Percentiles rank a stretch among this genome's conserved stretches.
These are phyloP conservation scores for Solanum hybrid DNA, from an alignment of 305 asterid genomes.

Conservation along the genomic window DNA sequence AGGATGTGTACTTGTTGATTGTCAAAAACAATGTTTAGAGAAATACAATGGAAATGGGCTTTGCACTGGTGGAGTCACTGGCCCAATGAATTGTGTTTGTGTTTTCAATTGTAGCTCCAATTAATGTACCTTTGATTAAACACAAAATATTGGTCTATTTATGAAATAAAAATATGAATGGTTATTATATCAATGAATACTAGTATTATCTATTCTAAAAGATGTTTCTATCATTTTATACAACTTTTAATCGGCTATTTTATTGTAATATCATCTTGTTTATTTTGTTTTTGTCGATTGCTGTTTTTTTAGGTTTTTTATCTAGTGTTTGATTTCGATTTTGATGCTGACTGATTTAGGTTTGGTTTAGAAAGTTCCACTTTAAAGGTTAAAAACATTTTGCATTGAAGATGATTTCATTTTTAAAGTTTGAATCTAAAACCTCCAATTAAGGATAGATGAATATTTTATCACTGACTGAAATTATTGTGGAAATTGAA, in stretches of 20 bases:
- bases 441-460: background rate
- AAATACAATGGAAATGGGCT: background rate
- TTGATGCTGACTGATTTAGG: background rate
- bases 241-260: background rate
- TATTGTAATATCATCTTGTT: background rate
- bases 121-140: background rate
- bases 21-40: background rate
- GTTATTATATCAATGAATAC: background rate
- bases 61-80: background rate
- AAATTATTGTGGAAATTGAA: background rate
- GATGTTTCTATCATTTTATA: background rate
- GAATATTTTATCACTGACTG: background rate
- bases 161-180: background rate
- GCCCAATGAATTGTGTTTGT: background rate
- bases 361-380: background rate
- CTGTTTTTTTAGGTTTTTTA: background rate
- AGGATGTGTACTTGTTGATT: background rate
- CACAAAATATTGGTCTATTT: background rate
- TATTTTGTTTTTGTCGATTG: background rate
- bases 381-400: background rate
- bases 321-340: background rate
- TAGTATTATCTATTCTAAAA: background rate
- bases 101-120: background rate
- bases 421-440: background rate
- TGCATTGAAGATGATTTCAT: background rate